Evolutionary conservation across 2,329 filamentous ascomycete species (phyloP).

Genomic region (Aureobasidium sp.): DNA sequence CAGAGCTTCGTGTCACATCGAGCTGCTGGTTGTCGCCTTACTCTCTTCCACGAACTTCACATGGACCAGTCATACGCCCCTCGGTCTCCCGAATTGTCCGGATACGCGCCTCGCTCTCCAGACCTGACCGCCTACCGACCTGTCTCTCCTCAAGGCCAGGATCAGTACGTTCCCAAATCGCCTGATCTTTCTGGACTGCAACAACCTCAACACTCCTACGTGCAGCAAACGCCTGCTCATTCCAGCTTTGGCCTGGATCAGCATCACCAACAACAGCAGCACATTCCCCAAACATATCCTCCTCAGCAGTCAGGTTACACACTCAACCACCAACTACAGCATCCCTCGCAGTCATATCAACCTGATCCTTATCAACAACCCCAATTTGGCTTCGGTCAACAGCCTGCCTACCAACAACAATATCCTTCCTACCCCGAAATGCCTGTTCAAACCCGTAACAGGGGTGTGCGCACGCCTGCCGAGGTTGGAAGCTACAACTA

Average conservation of each 20-base stretch:
- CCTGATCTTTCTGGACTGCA: slow-evolving; percentile 16
- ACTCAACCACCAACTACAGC: slow-evolving; percentile 14
- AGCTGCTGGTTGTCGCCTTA: neutral
- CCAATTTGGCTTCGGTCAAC: slow-evolving; percentile 18
- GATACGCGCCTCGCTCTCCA: slow-evolving; percentile 36
- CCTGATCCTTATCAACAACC: neutral
- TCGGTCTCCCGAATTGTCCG: slow-evolving; percentile 15
- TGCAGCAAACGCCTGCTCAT: neutral
- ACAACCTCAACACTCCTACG: slow-evolving; percentile 8
- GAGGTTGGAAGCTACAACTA: slow-evolving; percentile 17
- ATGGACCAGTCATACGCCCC: slow-evolving; percentile 16
- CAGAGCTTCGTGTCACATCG: neutral
- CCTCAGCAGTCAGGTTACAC: slow-evolving; percentile 9
- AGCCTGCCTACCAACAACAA: slow-evolving; percentile 15
- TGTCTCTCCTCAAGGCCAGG: slow-evolving; percentile 27
- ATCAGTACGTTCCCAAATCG: slow-evolving; percentile 18
- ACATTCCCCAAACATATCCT: slow-evolving; percentile 16
- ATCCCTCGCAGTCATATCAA: neutral
- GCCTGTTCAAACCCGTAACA: slow-evolving; percentile 19
- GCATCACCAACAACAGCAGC: slow-evolving; percentile 10
- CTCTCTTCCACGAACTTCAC: neutral
- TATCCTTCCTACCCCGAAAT: slow-evolving; percentile 16
- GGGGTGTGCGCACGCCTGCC: slow-evolving; percentile 17
- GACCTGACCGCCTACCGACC: slow-evolving; percentile 44
- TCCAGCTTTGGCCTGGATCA: neutral